Conservation (phyloP, 2,329 filamentous ascomycete genomes). For the Nemania sp. region DNA sequence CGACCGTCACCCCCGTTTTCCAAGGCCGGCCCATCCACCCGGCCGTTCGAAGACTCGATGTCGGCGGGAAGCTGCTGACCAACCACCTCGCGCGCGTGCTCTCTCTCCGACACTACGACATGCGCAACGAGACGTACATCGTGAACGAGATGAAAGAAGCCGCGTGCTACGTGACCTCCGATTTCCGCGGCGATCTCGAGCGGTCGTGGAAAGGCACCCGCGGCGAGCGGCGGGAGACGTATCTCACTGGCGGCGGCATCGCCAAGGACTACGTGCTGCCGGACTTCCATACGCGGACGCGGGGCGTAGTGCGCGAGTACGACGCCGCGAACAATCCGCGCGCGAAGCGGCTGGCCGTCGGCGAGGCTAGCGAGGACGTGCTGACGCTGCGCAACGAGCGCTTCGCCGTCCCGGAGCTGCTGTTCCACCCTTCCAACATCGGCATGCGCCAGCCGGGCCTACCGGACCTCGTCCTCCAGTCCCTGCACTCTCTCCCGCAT, state of each 20-base stretch:
- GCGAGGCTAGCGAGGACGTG: constrained; percentile 69
- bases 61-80: constrained; percentile 90
- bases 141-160: constrained; percentile 96
- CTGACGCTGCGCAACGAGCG: constrained; percentile 89
- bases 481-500: constrained; percentile 73
- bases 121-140: constrained; percentile 90
- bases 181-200: constrained; percentile 80
- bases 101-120: constrained; percentile 89
- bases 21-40: constrained; percentile 78
- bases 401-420: constrained; percentile 84
- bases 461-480: constrained; percentile 80
- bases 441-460: constrained; percentile 83
- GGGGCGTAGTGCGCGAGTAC: constrained; percentile 76
- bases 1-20: constrained; percentile 84
- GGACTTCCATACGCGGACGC: constrained; percentile 64
- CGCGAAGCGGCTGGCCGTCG: constrained; percentile 49
- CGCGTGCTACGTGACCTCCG: constrained; percentile 77
- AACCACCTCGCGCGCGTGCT: constrained; percentile 90
- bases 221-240: constrained; percentile 57
- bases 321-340: constrained; percentile 67
- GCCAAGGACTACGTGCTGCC: constrained; percentile 92
- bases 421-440: constrained; percentile 86
- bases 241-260: constrained; percentile 59
- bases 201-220: constrained; percentile 78
- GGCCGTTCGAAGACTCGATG: constrained; percentile 80